phyloP scores from a whole-genome alignment of 1,284 basidiomycete genomes.

The Cryptococcus hybrid region DNA sequence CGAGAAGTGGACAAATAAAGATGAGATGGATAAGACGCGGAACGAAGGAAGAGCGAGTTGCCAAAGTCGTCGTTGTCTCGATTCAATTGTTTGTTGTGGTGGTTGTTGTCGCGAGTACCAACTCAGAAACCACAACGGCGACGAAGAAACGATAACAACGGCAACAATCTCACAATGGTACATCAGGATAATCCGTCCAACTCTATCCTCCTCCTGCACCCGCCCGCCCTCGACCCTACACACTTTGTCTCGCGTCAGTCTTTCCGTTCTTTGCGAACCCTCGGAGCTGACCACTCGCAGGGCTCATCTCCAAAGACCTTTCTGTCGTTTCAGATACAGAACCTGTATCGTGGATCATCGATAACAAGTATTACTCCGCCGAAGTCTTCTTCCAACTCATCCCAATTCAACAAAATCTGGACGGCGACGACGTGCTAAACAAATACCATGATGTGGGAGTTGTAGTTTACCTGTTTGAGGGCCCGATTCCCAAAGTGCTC shows the following conservation, averaged over 20 bases:
- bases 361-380: constrained; percentile 82
- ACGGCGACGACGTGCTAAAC: not conserved
- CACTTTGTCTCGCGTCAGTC: constrained; percentile 28
- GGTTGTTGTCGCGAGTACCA: too few relatives aligned
- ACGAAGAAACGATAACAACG: not conserved
- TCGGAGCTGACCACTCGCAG: not conserved
- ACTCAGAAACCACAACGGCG: too few relatives aligned
- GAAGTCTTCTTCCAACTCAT: constrained; percentile 60
- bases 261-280: not conserved
- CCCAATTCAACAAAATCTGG: constrained; percentile 1
- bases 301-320: not conserved
- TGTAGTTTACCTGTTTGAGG: constrained; percentile 35
- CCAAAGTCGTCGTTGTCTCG: not conserved
- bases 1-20: not conserved
- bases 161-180: not conserved
- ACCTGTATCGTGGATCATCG: constrained; percentile 67
- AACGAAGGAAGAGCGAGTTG: not conserved
- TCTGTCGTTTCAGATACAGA: constrained; percentile 1
- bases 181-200: too few relatives aligned
- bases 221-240: constrained; percentile 13
- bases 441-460: constrained; percentile 11
- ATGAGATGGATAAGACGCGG: not conserved
- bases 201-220: constrained; percentile 30
- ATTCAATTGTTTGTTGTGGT: too few relatives aligned
- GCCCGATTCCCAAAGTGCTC: constrained; percentile 22